Conservation (phyloP, 495 filamentous ascomycete species). For the Penicillium malachiteum region DNA sequence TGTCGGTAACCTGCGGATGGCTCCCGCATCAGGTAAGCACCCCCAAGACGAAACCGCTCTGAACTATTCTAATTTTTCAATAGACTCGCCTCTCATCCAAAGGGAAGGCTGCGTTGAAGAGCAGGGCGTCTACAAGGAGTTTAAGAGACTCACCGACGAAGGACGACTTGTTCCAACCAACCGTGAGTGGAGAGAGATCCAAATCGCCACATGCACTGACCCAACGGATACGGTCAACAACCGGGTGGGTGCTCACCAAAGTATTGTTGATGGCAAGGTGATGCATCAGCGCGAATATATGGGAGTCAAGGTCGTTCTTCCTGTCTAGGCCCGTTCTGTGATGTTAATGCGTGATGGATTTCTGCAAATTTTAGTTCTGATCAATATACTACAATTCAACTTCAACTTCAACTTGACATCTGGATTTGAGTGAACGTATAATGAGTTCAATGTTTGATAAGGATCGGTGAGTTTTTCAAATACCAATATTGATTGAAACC, state of each 20-base stretch:
- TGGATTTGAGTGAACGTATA: no score
- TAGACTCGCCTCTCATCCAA: constrained; percentile 39
- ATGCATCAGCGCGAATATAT: constrained; percentile 46
- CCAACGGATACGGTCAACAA: constrained; percentile 37
- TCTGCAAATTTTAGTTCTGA: no score
- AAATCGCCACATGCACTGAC: constrained; percentile 41
- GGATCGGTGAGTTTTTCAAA: no score
- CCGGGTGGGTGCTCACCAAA: constrained; percentile 36
- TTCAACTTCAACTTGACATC: no score
- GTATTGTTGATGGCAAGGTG: constrained; percentile 39
- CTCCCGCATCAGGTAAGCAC: constrained; percentile 27
- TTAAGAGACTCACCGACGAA: constrained; percentile 30
- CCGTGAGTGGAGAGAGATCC: constrained; percentile 40
- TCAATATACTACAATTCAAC: no score
- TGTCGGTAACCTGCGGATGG: constrained; percentile 37
- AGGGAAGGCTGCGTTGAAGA: constrained; percentile 41
- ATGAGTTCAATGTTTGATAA: no score
- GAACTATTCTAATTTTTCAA: not conserved
- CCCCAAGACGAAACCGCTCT: no score
- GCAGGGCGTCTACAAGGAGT: constrained; percentile 42
- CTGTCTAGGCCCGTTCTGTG: constrained; percentile 20
- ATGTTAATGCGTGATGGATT: no score
- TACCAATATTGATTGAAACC: no score
- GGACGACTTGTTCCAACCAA: constrained; percentile 41
- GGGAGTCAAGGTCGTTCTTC: constrained; percentile 43